These are phyloP conservation scores for Pisolithus tinctorius DNA, from an alignment of 768 basidiomycete species.

Conservation along the genomic window DNA sequence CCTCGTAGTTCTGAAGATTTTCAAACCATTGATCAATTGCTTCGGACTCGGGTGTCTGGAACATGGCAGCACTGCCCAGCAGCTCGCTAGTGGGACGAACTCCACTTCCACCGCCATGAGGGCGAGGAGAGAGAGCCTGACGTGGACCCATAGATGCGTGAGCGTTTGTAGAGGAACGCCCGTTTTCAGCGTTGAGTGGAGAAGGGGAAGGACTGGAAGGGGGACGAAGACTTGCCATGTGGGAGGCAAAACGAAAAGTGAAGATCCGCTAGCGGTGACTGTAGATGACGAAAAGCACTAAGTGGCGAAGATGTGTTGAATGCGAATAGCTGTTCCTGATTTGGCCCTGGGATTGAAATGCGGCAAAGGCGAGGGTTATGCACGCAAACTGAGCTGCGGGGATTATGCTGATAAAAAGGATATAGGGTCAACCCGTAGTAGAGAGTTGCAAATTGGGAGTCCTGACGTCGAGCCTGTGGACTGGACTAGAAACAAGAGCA, in stretches of 20 bases:
- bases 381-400: constrained; percentile 11
- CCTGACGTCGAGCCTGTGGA: constrained; percentile 60
- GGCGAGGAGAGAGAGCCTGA: constrained; percentile 66
- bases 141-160: constrained; percentile 77
- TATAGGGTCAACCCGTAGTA: constrained; percentile 15
- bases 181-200: constrained; percentile 53
- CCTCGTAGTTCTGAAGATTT: constrained; percentile 94
- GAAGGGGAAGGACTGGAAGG: constrained; percentile 75
- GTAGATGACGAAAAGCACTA: constrained; percentile 13
- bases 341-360: constrained; percentile 20
- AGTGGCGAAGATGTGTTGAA: constrained; percentile 10
- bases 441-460: constrained; percentile 18
- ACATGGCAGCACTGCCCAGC: constrained; percentile 66
- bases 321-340: constrained; percentile 25
- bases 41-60: constrained; percentile 91
- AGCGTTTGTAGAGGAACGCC: constrained; percentile 45
- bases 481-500: constrained; percentile 53
- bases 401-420: constrained; percentile 4
- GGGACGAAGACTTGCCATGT: constrained; percentile 65
- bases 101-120: constrained; percentile 46
- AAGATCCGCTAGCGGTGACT: constrained; percentile 27
- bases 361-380: constrained; percentile 21
- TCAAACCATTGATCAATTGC: constrained; percentile 99
- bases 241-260: constrained; percentile 23
- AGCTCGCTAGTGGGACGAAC: constrained; percentile 82